phyloP scores from a whole-genome alignment of 2,329 filamentous ascomycete species.

The Monilinia aucupariae region DNA sequence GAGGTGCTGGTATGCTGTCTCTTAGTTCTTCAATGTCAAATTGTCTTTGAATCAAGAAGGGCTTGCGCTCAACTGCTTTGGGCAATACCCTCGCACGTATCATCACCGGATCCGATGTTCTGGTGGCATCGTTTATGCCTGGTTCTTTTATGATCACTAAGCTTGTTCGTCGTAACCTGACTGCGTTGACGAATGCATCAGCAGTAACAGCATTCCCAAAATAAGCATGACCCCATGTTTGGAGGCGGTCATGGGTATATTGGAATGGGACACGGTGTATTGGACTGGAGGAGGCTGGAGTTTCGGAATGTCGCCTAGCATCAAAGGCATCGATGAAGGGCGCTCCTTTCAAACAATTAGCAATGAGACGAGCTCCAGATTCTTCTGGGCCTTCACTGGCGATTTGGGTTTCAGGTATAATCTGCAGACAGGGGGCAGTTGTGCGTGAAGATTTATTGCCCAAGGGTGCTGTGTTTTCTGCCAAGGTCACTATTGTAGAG shows the following conservation, averaged over 20 bases:
- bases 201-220: conserved; percentile 40
- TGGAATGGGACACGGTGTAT: conserved; percentile 24
- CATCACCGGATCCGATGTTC: conserved; percentile 27
- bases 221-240: conserved; percentile 41
- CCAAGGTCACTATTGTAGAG: conserved; percentile 12
- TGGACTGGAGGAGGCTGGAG: not conserved
- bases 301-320: not conserved
- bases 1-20: conserved; percentile 38
- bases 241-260: conserved; percentile 37
- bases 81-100: conserved; percentile 45
- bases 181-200: conserved; percentile 43
- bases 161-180: conserved; percentile 38
- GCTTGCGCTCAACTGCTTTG: conserved; percentile 37
- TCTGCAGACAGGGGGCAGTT: not conserved
- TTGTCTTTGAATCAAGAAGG: conserved; percentile 46
- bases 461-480: not conserved
- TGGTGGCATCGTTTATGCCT: not conserved
- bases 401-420: not conserved
- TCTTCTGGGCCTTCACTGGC: not conserved
- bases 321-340: not conserved
- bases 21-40: conserved; percentile 47
- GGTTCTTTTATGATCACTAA: conserved; percentile 15
- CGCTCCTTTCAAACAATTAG: not conserved
- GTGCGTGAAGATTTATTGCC: not conserved
- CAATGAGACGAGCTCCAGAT: not conserved